Evolutionary conservation across 2,329 filamentous ascomycete species (phyloP).

Genomic region (Albifimbria verrucaria): DNA sequence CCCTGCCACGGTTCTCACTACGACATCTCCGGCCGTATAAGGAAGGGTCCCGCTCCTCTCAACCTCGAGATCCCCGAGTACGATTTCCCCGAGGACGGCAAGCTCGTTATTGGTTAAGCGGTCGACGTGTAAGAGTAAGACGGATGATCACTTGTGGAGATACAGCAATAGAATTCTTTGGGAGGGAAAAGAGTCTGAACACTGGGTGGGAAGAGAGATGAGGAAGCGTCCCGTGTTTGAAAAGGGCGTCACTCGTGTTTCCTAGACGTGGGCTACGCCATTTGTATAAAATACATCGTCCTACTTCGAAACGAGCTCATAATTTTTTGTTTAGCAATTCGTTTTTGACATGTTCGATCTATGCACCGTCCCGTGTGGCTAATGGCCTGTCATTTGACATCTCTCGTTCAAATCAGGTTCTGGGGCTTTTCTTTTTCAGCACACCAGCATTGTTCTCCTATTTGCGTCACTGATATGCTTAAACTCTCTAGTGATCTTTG

Average conservation of each 20-base stretch:
- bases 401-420: too few species aligned
- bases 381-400: too few species aligned
- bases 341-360: too few species aligned
- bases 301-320: constrained; percentile 11
- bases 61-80: constrained; percentile 95
- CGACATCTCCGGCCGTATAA: constrained; percentile 97
- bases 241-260: constrained; percentile 23
- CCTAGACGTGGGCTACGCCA: constrained; percentile 31
- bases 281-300: constrained; percentile 36
- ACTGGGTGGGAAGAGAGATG: constrained; percentile 11
- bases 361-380: too few species aligned
- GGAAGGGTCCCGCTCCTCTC: constrained; percentile 93
- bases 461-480: background rate
- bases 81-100: constrained; percentile 87
- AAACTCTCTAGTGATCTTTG: too few species aligned
- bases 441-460: background rate
- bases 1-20: constrained; percentile 99
- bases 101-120: constrained; percentile 87
- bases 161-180: background rate
- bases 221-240: constrained; percentile 5
- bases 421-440: background rate
- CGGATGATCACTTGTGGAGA: constrained; percentile 7
- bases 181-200: constrained; percentile 18
- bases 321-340: background rate
- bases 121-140: constrained; percentile 22